Percentiles rank a stretch among this genome's conserved stretches.
Conservation (phyloP, 169 alveolate species). For the Theileria orientalis region DNA sequence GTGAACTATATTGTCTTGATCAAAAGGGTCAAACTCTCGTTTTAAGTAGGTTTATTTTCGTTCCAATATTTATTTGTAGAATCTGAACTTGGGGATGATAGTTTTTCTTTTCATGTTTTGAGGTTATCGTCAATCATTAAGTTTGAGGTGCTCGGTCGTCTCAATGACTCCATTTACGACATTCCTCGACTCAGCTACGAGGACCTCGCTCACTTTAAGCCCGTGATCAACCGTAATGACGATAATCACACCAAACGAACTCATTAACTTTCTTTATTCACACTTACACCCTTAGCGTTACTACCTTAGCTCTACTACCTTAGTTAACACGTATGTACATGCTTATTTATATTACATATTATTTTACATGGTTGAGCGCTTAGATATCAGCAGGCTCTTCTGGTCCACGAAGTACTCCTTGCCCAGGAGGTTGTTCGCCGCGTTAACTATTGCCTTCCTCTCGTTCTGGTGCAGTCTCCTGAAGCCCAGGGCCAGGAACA, state of each 20-base stretch:
- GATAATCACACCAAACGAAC: slow-evolving; percentile 5
- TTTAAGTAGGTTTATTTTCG: slow-evolving; percentile 20
- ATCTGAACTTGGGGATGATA: not conserved
- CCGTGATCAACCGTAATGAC: not conserved
- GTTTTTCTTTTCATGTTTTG: slow-evolving; percentile 15
- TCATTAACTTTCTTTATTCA: not conserved
- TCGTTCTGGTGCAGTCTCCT: slow-evolving; percentile 46
- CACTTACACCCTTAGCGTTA: not conserved
- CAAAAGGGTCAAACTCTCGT: slow-evolving; percentile 41
- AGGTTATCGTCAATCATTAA: slow-evolving; percentile 18
- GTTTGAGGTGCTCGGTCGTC: slow-evolving; percentile 32
- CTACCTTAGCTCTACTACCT: not conserved
- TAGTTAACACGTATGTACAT: too few species aligned
- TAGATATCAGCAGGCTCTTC: slow-evolving; percentile 8
- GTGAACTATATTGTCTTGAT: slow-evolving; percentile 55
- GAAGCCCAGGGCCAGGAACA: slow-evolving; percentile 40
- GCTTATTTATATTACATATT: too few species aligned
- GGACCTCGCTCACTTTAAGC: slow-evolving; percentile 24
- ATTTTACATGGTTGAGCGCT: not conserved
- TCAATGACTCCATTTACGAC: slow-evolving; percentile 41
- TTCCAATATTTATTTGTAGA: not conserved
- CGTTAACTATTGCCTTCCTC: slow-evolving; percentile 53
- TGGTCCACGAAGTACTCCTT: slow-evolving; percentile 45
- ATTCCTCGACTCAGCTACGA: slow-evolving; percentile 47
- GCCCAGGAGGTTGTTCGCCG: slow-evolving; percentile 60